phyloP scores from a whole-genome alignment of 768 basidiomycete species.

The Lactifluus subvellereus region DNA sequence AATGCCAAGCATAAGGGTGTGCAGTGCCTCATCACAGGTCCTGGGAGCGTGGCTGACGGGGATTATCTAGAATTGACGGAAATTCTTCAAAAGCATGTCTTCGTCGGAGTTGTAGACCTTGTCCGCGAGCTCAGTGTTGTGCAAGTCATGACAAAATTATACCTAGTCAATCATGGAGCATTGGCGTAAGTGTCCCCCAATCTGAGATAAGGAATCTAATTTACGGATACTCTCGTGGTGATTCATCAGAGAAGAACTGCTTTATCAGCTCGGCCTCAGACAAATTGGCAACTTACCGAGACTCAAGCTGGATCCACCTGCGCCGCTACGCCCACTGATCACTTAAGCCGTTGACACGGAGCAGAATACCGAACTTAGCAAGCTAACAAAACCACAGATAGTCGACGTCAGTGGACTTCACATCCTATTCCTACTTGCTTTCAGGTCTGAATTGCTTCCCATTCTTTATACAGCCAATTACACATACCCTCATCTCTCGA shows the following conservation, averaged over 20 bases:
- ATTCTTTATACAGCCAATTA: slow-evolving; percentile 47
- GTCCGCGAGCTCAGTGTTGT: slow-evolving; percentile 70
- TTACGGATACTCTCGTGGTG: not conserved
- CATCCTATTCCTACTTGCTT: not conserved
- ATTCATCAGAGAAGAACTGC: slow-evolving; percentile 75
- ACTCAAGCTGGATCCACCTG: slow-evolving; percentile 78
- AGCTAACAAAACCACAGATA: slow-evolving; percentile 54
- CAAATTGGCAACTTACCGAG: slow-evolving; percentile 83
- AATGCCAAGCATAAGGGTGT: slow-evolving; percentile 68
- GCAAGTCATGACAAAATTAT: slow-evolving; percentile 84
- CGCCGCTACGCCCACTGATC: slow-evolving; percentile 62
- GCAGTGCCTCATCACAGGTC: not conserved
- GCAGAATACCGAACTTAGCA: slow-evolving; percentile 44
- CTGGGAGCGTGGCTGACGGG: not conserved
- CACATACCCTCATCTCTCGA: slow-evolving; percentile 49
- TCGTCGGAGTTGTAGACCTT: slow-evolving; percentile 87
- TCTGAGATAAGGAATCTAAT: not conserved
- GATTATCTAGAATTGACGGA: slow-evolving; percentile 63
- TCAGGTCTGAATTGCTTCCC: not conserved
- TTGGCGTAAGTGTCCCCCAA: slow-evolving; percentile 57
- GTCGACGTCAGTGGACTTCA: slow-evolving; percentile 50
- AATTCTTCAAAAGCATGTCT: slow-evolving; percentile 80
- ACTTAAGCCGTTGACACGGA: slow-evolving; percentile 74
- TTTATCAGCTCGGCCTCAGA: slow-evolving; percentile 87
- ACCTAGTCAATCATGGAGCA: slow-evolving; percentile 79